Evolutionary conservation across 2,329 filamentous ascomycete genomes (phyloP), one percentile per base, ranked within the genome.

Genomic region (Fusarium staphyleae): DNA sequence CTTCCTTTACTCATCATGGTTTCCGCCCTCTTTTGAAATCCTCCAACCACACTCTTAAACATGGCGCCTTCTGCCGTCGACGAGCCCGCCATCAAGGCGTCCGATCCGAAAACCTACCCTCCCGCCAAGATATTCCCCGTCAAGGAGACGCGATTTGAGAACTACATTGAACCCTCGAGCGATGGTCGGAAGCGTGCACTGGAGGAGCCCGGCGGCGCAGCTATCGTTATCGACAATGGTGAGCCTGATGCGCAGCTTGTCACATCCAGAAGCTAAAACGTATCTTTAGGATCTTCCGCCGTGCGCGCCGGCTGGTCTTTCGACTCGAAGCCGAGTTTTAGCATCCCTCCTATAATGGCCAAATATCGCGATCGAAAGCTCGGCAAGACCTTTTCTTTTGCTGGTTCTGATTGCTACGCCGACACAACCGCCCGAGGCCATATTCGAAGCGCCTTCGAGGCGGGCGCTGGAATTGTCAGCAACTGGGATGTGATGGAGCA

Each of bases 401-500:
- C 96, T 36, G 95, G 95, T 49, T 86, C 87, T 65, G 95, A 99
- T 77, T 91, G 96, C 69, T 98, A 95, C 69, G 89, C 93, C 60
- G 95, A 99, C 75, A 95, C 93, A 19, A 96, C 92, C 1, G 92
- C 95, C 16, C 85, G 91, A 50, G 91, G 92, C 10, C 95, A 98
- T 72, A 88, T 96, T 54, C 88, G 93, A 71, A 90, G 91, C 72
- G 88, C 93, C 1, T 98, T 97, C 67, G 95, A 99, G 72, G 84
- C 88, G 2, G 93, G 93, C 18, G 93, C 88, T 36, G 93, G 93
- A 60, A 88, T 99, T 40, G 86, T 98, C 55, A 93, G 91, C 73
- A 98, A 98, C 71, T 99, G 96, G 92, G 95, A 99, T 74, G 93
- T 92, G 28, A 92, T 96, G 86, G 95, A 99, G 74, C 92, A 93